These are phyloP conservation scores for Stephanodiscus minutulus DNA, from an alignment of 108 stramenopile species.

Conservation along the genomic window DNA sequence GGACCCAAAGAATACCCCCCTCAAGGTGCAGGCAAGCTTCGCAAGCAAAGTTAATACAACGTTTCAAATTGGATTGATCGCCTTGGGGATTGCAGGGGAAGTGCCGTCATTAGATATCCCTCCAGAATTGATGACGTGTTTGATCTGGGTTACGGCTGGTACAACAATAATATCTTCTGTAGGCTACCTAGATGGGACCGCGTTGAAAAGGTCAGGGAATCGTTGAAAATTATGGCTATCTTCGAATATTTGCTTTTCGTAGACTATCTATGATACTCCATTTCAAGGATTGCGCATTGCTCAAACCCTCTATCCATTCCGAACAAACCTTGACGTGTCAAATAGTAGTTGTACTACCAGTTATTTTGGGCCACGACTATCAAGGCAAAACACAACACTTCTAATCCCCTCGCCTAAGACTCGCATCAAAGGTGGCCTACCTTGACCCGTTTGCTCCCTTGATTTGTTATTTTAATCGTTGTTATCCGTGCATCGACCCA, in stretches of 20 bases:
- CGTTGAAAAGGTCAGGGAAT: conserved; percentile 36
- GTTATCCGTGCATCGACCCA: not conserved
- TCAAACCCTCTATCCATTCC: not conserved
- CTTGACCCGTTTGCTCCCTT: not conserved
- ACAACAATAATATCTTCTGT: conserved; percentile 44
- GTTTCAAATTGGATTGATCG: conserved; percentile 71
- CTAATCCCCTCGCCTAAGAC: not conserved
- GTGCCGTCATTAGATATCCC: conserved; percentile 34
- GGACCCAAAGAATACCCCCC: conserved; percentile 57
- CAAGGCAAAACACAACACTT: not conserved
- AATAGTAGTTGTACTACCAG: not conserved
- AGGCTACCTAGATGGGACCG: conserved; percentile 45
- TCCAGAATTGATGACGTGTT: conserved; percentile 29
- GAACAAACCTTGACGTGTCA: not conserved
- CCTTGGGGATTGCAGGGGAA: conserved; percentile 49
- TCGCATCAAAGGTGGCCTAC: not conserved
- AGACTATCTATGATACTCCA: not conserved
- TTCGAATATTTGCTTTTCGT: too few species aligned
- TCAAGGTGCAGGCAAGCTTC: conserved; percentile 70
- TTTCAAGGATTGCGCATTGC: too few species aligned
- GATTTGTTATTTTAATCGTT: not conserved
- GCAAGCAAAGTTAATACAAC: conserved; percentile 81
- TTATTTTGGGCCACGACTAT: not conserved
- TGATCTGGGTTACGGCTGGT: conserved; percentile 51
- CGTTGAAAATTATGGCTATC: not conserved